Conservation (phyloP, 176 grass and related monocot genomes). For the Elaeis guineensis region DNA sequence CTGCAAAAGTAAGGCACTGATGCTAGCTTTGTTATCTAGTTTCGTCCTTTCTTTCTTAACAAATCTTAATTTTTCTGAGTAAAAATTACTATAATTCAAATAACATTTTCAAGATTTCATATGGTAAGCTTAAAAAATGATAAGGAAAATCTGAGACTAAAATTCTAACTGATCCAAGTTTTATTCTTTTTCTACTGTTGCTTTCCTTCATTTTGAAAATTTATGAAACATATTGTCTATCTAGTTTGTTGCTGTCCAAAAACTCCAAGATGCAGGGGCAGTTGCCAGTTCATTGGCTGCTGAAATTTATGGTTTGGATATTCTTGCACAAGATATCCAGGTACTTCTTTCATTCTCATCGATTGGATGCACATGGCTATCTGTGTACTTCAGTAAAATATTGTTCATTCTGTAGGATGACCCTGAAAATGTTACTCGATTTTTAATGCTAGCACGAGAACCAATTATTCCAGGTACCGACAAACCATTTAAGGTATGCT, state of each 20-base stretch:
- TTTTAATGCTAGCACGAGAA: constrained; percentile 83
- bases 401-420: constrained; percentile 42
- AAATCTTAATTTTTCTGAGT: too few relatives aligned
- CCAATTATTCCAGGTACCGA: constrained; percentile 66
- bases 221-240: background rate
- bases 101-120: too few relatives aligned
- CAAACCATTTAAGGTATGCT: constrained; percentile 77
- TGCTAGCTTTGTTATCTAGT: background rate
- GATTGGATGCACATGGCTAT: background rate
- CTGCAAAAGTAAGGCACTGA: constrained; percentile 46
- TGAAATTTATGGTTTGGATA: constrained; percentile 72
- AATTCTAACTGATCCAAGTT: too few relatives aligned
- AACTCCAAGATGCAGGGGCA: constrained; percentile 55
- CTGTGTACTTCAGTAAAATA: background rate
- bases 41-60: too few relatives aligned
- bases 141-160: too few relatives aligned
- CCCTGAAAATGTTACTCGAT: constrained; percentile 71
- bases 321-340: constrained; percentile 84
- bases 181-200: too few relatives aligned
- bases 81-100: too few relatives aligned
- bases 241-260: constrained; percentile 58
- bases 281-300: constrained; percentile 81
- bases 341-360: constrained; percentile 23
- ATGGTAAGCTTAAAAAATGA: too few relatives aligned
- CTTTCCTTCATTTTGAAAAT: background rate